These are phyloP conservation scores for Tremella yokohamensis DNA, from an alignment of 768 basidiomycete genomes.

Conservation along the genomic window DNA sequence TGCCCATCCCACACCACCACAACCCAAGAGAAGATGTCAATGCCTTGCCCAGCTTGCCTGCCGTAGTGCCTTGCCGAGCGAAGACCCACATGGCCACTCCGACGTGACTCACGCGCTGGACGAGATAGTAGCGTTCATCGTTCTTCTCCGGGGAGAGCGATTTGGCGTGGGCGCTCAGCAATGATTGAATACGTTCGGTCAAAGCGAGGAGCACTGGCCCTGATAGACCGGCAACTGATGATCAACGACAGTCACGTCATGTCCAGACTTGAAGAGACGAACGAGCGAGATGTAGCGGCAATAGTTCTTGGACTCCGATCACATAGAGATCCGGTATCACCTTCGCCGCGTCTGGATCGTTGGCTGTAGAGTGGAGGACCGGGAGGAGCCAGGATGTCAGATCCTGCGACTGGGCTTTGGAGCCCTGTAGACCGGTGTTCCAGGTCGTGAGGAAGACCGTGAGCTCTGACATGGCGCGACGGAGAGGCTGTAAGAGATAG, in stretches of 20 bases:
- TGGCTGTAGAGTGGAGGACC: constrained; percentile 57
- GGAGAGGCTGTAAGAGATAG: not conserved
- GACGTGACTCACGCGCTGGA: constrained; percentile 76
- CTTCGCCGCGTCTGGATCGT: constrained; percentile 70
- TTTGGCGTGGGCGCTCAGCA: constrained; percentile 42
- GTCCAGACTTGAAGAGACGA: constrained; percentile 48
- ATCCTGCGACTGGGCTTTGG: constrained; percentile 58
- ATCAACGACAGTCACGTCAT: not conserved
- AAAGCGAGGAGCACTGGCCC: constrained; percentile 65
- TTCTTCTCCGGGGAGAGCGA: constrained; percentile 22
- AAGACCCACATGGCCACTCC: constrained; percentile 86
- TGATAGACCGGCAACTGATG: constrained; percentile 72
- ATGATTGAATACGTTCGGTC: constrained; percentile 62
- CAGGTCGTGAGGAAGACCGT: constrained; percentile 57
- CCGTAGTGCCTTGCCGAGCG: constrained; percentile 62
- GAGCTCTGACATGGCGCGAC: constrained; percentile 19
- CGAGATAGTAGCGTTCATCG: constrained; percentile 64
- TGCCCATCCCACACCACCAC: constrained; percentile 74
- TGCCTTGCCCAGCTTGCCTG: constrained; percentile 60
- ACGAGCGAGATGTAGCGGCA: constrained; percentile 84
- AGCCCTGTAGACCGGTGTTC: constrained; percentile 84
- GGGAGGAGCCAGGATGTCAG: constrained; percentile 89
- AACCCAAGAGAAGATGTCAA: constrained; percentile 67
- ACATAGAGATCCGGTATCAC: constrained; percentile 53
- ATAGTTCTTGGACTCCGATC: constrained; percentile 88